These are phyloP conservation scores for Puccinellia tenuiflora DNA, from an alignment of 176 grass and related monocot species.

Conservation along the genomic window DNA sequence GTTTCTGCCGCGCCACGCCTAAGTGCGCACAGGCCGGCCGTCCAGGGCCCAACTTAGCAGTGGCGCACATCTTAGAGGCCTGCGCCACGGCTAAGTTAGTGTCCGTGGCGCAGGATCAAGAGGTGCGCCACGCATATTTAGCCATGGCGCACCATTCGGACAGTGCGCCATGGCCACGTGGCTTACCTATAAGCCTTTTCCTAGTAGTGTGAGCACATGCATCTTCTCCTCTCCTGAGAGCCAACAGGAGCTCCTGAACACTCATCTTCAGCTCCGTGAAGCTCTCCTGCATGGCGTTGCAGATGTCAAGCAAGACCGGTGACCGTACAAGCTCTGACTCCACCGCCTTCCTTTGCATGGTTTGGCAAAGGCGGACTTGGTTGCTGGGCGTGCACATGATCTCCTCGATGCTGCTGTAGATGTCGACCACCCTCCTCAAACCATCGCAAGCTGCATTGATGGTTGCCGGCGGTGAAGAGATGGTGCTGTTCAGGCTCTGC, in stretches of 20 bases:
- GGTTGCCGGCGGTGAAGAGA: constrained; percentile 17
- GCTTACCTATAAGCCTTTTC: too few species aligned
- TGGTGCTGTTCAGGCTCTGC: constrained; percentile 14
- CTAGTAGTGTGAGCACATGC: too few species aligned
- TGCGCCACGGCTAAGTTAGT: too few species aligned
- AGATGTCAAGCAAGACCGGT: constrained; percentile 40
- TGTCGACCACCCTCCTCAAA: constrained; percentile 22
- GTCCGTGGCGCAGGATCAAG: too few species aligned
- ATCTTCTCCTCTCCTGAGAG: constrained; percentile 26
- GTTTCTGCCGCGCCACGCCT: too few species aligned
- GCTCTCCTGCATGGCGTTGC: constrained; percentile 18
- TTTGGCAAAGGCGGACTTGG: constrained; percentile 31
- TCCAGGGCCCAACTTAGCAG: too few species aligned
- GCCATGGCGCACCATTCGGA: too few species aligned
- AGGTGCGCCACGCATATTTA: too few species aligned
- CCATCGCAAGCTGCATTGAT: constrained; percentile 10
- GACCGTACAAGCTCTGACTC: constrained; percentile 45
- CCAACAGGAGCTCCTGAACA: constrained; percentile 1
- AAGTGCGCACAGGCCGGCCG: too few species aligned
- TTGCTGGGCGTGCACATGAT: constrained; percentile 34
- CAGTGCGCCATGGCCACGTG: too few species aligned
- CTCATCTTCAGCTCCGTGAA: constrained; percentile 35
- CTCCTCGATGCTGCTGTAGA: constrained; percentile 29
- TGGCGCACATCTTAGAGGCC: too few species aligned
- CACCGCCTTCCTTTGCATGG: constrained; percentile 29